Evolutionary conservation across 305 asterid genomes (phyloP), one percentile per base, ranked within the genome.

Genomic region (Fraxinus nigra): DNA sequence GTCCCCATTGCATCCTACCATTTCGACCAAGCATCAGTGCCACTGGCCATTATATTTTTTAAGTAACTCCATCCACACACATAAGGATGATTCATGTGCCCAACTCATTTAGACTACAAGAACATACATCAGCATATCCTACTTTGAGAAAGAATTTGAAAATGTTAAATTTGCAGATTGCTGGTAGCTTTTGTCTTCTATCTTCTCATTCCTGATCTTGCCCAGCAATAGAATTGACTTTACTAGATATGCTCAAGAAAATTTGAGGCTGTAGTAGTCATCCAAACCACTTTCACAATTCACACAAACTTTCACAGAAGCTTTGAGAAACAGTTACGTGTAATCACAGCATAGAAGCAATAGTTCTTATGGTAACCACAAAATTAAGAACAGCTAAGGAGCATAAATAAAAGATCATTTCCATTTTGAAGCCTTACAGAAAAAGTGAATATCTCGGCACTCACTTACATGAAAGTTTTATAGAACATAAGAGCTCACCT

Each of bases 401-500:
- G 61, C 32, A 72, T 73, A 40, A 65, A 40, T 75, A 79, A 61
- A 63, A 34, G 16, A 54, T 30, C 79, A 69, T 70, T 65, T 69
- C 69, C 73, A 24, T 61, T 56, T 72, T 61, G 75, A 43, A 78
- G 33, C 74, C n/a, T 34, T 54, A 22, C 13, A 75, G 34, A n/a
- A 37, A 56, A 10, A 65, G 32, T 56, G 40, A 26, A 54, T 78
- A 40, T 76, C n/a, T 51, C 20, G 11, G 78, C 70, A 33, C 72
- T 30, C 84, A 70, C 81, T 24, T 80, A 14, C 33, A 82, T 61
- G 80, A 20, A 82, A 78, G 72, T 70, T 72, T 28, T 56, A 76
- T 14, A 82, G 72, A 80, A 67, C 80, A 84, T 59, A 61, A 59
- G 56, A 82, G 43, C 65, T 85, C 87, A 93, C 99, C 97, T 93